Evolutionary conservation across 768 basidiomycete genomes (phyloP).

Genomic region (Flagelloscypha sp.): DNA sequence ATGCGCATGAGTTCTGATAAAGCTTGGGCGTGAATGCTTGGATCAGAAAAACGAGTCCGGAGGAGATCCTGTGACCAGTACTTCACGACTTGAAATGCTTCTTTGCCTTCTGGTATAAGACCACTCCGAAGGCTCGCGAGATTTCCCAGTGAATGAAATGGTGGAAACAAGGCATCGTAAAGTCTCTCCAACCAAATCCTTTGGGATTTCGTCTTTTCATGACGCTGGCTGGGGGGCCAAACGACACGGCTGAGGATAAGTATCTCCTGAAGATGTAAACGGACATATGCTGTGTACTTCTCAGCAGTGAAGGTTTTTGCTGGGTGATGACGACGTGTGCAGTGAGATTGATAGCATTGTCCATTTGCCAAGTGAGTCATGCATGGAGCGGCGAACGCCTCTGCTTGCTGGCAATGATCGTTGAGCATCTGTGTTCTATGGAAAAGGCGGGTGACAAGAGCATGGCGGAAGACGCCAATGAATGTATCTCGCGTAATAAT

Average conservation of each 20-base stretch:
- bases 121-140: constrained; percentile 23
- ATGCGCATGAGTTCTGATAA: constrained; percentile 33
- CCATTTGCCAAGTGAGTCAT: constrained; percentile 22
- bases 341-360: constrained; percentile 24
- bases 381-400: constrained; percentile 33
- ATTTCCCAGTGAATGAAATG: constrained; percentile 38
- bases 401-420: constrained; percentile 18
- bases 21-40: constrained; percentile 16
- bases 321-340: constrained; percentile 29
- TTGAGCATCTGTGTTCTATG: constrained; percentile 24
- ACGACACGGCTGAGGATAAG: constrained; percentile 31
- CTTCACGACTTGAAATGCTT: constrained; percentile 28
- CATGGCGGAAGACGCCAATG: constrained; percentile 13
- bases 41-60: constrained; percentile 22
- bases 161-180: constrained; percentile 43
- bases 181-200: constrained; percentile 41
- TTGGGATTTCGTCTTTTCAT: neutral
- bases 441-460: constrained; percentile 20
- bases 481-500: too few species aligned
- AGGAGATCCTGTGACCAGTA: constrained; percentile 38
- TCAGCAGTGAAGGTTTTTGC: constrained; percentile 15
- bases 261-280: constrained; percentile 42
- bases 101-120: constrained; percentile 30
- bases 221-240: constrained; percentile 10
- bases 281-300: constrained; percentile 35